phyloP scores from a whole-genome alignment of 2,329 filamentous ascomycete genomes.

The Xylariaceae sp. region DNA sequence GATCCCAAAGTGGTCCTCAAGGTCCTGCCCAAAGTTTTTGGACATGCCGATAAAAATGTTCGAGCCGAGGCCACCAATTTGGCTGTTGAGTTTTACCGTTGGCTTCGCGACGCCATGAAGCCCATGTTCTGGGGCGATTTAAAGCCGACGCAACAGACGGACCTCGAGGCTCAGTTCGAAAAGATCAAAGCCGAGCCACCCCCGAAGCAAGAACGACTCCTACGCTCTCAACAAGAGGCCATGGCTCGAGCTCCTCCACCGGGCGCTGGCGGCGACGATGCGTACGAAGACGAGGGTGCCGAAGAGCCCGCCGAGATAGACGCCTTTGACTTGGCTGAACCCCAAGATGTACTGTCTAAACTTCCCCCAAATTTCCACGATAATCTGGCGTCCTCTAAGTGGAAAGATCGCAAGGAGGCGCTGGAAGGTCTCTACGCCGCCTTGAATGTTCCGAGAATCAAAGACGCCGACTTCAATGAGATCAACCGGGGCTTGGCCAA shows the following conservation, averaged over 20 bases:
- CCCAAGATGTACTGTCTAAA: constrained; percentile 79
- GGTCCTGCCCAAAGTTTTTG: constrained; percentile 81
- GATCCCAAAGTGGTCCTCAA: constrained; percentile 93
- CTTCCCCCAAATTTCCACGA: constrained; percentile 80
- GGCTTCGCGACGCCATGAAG: constrained; percentile 97
- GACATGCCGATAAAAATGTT: constrained; percentile 97
- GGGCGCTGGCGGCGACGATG: constrained; percentile 54
- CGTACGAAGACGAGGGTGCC: constrained; percentile 53
- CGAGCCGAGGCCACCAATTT: constrained; percentile 88
- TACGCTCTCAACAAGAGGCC: constrained; percentile 84
- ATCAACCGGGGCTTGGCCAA: constrained; percentile 82
- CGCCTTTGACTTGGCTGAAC: constrained; percentile 75
- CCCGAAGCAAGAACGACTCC: constrained; percentile 84
- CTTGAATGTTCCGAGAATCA: constrained; percentile 83
- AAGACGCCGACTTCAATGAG: constrained; percentile 84
- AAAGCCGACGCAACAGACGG: constrained; percentile 91
- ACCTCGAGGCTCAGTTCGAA: constrained; percentile 91
- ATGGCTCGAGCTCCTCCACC: constrained; percentile 64
- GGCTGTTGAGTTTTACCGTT: constrained; percentile 91
- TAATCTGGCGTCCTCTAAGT: constrained; percentile 82
- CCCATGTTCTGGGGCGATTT: constrained; percentile 94
- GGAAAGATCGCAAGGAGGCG: constrained; percentile 96
- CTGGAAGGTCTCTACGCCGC: constrained; percentile 74
- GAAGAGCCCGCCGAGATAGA: constrained; percentile 73
- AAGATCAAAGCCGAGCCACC: constrained; percentile 81